Evolutionary conservation across 176 grass and related monocot species (phyloP).

Genomic region (Oryza meyeriana): DNA sequence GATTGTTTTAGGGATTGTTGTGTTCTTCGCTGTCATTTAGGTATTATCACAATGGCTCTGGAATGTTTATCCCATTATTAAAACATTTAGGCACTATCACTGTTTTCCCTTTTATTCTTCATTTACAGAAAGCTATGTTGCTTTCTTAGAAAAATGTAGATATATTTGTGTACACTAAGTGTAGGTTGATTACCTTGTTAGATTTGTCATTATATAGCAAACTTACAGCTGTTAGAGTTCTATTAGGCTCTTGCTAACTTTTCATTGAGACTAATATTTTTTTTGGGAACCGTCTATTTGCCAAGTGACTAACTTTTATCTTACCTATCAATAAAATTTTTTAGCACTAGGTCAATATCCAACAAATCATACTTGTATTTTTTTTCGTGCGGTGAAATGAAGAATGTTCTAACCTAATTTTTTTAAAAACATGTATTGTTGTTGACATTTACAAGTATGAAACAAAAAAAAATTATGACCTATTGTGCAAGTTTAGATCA

Average conservation of each 20-base stretch:
- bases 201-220: neutral
- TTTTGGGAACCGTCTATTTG: neutral
- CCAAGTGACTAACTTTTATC: neutral
- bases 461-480: neutral
- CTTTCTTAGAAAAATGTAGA: neutral
- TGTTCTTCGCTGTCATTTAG: neutral
- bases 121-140: neutral
- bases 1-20: neutral
- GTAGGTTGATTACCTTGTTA: neutral
- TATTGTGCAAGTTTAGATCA: neutral
- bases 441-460: neutral
- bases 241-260: conserved; percentile 2
- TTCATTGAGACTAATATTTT: conserved; percentile 2
- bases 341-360: too few species aligned
- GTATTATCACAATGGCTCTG: neutral
- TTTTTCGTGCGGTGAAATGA: neutral
- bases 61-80: neutral
- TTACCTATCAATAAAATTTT: too few species aligned
- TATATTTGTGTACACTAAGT: neutral
- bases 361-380: neutral
- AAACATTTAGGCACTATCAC: too few species aligned
- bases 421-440: neutral
- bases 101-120: conserved; percentile 2
- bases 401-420: neutral
- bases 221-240: neutral